These are phyloP conservation scores for Excoecaria cochinchinensis DNA, from an alignment of 345 rosid species.

Conservation along the genomic window DNA sequence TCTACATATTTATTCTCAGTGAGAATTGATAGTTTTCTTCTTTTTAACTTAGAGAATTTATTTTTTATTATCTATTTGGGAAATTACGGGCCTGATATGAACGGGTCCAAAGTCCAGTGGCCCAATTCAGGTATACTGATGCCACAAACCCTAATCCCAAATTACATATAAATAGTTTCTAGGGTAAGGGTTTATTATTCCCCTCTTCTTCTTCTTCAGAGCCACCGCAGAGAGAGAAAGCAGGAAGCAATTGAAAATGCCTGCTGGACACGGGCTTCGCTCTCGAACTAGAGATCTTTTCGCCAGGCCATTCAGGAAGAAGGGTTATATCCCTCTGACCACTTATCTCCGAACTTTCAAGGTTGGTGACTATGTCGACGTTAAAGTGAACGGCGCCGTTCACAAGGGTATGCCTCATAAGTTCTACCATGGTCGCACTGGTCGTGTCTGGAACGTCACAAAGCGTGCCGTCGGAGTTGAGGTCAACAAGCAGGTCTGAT, in stretches of 20 bases:
- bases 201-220: not conserved
- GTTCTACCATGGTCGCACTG: conserved; percentile 83
- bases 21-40: too few relatives aligned
- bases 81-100: not conserved
- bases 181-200: not conserved
- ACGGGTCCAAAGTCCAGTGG: not conserved
- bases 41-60: too few relatives aligned
- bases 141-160: not conserved
- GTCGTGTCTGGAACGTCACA: conserved; percentile 77
- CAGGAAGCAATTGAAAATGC: conserved; percentile 34
- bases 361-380: conserved; percentile 63
- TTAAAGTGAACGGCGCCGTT: conserved; percentile 75
- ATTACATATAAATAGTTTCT: not conserved
- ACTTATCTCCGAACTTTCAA: conserved; percentile 64
- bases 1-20: too few relatives aligned
- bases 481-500: conserved; percentile 63
- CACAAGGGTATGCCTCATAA: conserved; percentile 89
- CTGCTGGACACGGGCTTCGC: conserved; percentile 73
- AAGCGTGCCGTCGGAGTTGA: conserved; percentile 81
- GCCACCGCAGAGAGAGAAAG: not conserved
- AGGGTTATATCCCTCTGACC: conserved; percentile 69
- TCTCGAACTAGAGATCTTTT: conserved; percentile 63
- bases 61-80: too few relatives aligned
- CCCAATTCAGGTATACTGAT: not conserved
- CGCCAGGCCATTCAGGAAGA: conserved; percentile 71